Evolutionary conservation across 257 asterid genomes (phyloP).

Genomic region (Nicotiana otophora): DNA sequence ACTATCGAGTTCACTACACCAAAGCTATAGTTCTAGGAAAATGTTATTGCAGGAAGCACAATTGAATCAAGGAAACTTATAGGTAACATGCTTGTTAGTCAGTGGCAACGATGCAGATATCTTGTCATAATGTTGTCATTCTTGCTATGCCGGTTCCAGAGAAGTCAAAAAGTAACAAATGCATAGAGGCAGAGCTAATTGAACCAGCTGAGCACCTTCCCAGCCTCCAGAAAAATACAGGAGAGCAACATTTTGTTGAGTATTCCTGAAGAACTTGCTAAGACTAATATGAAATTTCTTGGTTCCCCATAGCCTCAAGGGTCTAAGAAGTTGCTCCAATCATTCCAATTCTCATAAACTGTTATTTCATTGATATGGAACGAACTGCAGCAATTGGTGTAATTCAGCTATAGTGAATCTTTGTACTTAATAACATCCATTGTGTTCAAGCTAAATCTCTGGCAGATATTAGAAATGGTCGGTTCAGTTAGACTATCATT

Average conservation of each 20-base stretch:
- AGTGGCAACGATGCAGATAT: not conserved
- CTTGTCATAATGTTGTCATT: not conserved
- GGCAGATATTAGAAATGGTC: slow-evolving; percentile 54
- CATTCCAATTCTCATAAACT: not conserved
- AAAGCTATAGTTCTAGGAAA: not conserved
- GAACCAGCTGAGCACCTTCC: not conserved
- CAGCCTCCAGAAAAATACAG: not conserved
- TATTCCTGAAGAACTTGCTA: not conserved
- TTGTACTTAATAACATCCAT: slow-evolving; percentile 58
- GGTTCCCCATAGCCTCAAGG: not conserved
- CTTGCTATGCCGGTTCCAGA: not conserved
- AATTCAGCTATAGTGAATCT: slow-evolving; percentile 34
- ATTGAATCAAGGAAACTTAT: not conserved
- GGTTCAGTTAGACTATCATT: slow-evolving; percentile 40
- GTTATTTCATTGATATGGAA: not conserved
- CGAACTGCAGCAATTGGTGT: not conserved
- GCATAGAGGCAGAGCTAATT: not conserved
- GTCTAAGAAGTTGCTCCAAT: not conserved
- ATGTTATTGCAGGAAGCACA: not conserved
- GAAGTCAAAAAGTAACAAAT: not conserved
- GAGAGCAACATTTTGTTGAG: not conserved
- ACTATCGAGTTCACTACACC: not conserved
- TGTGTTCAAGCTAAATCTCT: slow-evolving; percentile 46
- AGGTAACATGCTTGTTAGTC: not conserved
- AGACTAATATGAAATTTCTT: not conserved